Evolutionary conservation across 805 yeast species (phyloP), one percentile per base, ranked within the genome.

Genomic region (Yarrowia sp.): DNA sequence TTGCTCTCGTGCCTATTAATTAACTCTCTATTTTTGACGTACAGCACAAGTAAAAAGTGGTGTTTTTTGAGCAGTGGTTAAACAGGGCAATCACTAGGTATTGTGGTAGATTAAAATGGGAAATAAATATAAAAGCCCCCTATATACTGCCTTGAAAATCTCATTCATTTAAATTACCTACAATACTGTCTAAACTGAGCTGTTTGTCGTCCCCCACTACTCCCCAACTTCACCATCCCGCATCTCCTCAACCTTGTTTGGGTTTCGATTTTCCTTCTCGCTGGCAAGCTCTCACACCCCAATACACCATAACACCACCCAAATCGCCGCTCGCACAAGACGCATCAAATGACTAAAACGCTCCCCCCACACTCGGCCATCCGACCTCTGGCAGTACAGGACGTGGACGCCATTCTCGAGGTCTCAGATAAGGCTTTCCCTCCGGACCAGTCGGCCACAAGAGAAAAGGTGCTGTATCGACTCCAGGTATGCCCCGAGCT

Each of bases 401-500:
- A 93, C 74, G 72, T 85, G 16, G 85, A 83, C 33, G 85, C 84
- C 71, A 85, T 87, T 35, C 71, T 77, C 17, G 82, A 73, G 14
- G 80, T 92, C 44, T 98, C 93, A 74, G 73, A 74, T 6, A 73
- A 76, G 54, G 91, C 96, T 7, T 91, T 92, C 75, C 85, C 89
- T 2, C 85, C 83, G 36, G 72, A 76, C 14, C 96, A 91, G 77
- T 81, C 96, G 66, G 87, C 90, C 48, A 74, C 89, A 12, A 72
- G 71, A n/a, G 90, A 85, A 59, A 86, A 83, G 68, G 75, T 85
- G 64, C 78, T 77, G 68, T 93, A 90, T 78, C 82, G 98, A 70
- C 80, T 93, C 68, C 81, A 81, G 1, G 85, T 79, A 4, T 92
- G 98, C 74, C 98, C 98, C 10, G 99, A 93, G 74, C 82, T 93